These are phyloP conservation scores for Monilinia fructicola DNA, from an alignment of 2,329 filamentous ascomycete species.

Conservation along the genomic window DNA sequence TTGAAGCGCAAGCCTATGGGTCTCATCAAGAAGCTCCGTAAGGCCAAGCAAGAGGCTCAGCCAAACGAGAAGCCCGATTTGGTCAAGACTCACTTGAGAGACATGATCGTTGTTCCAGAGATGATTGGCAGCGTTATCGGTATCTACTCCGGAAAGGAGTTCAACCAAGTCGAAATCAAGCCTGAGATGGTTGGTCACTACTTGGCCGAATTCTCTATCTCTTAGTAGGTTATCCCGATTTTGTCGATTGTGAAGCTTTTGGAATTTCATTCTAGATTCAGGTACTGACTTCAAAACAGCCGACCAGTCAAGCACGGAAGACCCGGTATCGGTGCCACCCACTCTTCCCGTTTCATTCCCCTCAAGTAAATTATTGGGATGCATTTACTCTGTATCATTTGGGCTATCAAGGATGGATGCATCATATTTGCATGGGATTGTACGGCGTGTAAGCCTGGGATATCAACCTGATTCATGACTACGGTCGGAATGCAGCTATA, in stretches of 20 bases:
- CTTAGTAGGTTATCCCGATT: constrained; percentile 72
- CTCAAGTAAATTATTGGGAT: constrained; percentile 73
- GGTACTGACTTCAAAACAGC: constrained; percentile 52
- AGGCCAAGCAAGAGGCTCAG: constrained; percentile 97
- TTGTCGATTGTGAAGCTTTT: background rate
- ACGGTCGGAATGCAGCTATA: constrained; percentile 18
- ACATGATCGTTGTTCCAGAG: constrained; percentile 99
- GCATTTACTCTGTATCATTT: constrained; percentile 30
- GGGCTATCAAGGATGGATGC: constrained; percentile 25
- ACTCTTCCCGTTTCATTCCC: constrained; percentile 99
- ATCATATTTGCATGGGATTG: constrained; percentile 16
- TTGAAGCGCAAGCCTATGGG: constrained; percentile 99
- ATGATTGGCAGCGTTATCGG: constrained; percentile 99
- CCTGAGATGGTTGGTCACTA: constrained; percentile 99
- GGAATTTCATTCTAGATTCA: background rate
- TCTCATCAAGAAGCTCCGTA: constrained; percentile 99
- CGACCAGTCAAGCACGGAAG: constrained; percentile 99
- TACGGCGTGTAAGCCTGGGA: constrained; percentile 6
- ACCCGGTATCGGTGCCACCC: constrained; percentile 99
- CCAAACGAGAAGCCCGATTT: constrained; percentile 99
- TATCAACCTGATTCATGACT: constrained; percentile 6
- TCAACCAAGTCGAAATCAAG: constrained; percentile 99
- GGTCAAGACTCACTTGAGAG: constrained; percentile 98
- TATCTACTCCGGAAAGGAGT: constrained; percentile 99
- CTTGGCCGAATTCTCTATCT: constrained; percentile 98